Evolutionary conservation across 1,284 basidiomycete species (phyloP), one percentile per base, ranked within the genome.

Genomic region (Ganoderma leucocontextum): DNA sequence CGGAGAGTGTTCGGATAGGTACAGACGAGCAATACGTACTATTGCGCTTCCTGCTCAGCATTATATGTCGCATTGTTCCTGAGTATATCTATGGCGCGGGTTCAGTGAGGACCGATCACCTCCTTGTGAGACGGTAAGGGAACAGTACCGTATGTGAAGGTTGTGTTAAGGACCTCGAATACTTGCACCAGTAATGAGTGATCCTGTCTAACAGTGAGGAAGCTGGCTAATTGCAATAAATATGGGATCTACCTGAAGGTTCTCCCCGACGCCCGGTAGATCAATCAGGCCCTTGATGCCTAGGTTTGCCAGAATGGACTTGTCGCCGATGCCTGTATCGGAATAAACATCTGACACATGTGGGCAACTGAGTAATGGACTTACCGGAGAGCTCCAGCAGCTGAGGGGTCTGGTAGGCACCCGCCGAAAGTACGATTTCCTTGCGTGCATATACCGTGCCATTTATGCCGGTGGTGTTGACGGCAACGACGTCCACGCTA

Each of bases 361-460:
- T 33, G 12, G 5, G 29, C 2, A 13, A 38, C 5, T n/a, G 8
- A 42, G 17, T 5, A n/a, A 22, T 33, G 2, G 7, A 42, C 63
- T 41, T 38, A 67, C 77, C 77, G n/a, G 75, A 76, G 4, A 77
- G 67, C 62, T 77, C 72, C 15, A 78, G 72, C 4, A 78, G 36
- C 22, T 78, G 76, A 7, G 76, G 76, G 8, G 75, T 75, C 33
- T 75, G 74, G 13, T 71, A 60, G 6, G 74, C 62, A 38, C 75
- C 77, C 19, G 76, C 74, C 38, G 71, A 69, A 2, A 77, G 64
- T 6, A 79, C 63, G 7, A 78, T 72, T 47, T 79, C 78, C 38
- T 75, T 75, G 4, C 59, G 53, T 0, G 73, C 77, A 22, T 70
- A n/a, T 2, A 76, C 73, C 9, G 60, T 65, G 8, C 69, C 66